Percentiles rank a stretch among this genome's conserved stretches.
Conservation (phyloP, 768 basidiomycete genomes). For the Mycena leptocephala region DNA sequence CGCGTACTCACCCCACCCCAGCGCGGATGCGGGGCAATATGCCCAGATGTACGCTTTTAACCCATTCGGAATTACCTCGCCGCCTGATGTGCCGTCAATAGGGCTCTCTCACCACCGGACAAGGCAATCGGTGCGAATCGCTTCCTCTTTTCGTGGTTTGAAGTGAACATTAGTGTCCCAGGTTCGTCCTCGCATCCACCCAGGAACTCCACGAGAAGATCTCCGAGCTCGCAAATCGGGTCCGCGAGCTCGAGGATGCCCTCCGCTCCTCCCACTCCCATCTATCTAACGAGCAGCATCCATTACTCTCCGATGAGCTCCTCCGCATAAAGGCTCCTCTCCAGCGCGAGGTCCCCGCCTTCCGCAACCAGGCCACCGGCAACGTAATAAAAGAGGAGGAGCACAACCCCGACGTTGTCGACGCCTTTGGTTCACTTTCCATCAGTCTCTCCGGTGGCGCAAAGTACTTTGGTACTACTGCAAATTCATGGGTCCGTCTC, state of each 20-base stretch:
- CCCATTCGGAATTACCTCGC: conserved; percentile 30
- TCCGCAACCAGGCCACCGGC: conserved; percentile 54
- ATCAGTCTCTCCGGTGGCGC: conserved; percentile 81
- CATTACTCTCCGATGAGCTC: conserved; percentile 80
- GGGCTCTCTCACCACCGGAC: conserved; percentile 88
- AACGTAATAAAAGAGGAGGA: conserved; percentile 76
- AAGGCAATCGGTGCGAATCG: conserved; percentile 79
- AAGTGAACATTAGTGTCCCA: conserved; percentile 39
- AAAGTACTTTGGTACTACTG: conserved; percentile 84
- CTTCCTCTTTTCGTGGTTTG: not conserved
- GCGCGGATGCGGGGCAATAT: conserved; percentile 86
- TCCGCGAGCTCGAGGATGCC: conserved; percentile 84
- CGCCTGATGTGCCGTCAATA: conserved; percentile 34
- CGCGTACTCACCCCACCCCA: conserved; percentile 53
- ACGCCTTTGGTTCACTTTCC: conserved; percentile 86
- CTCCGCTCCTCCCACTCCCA: conserved; percentile 73
- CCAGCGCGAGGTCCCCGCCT: conserved; percentile 72
- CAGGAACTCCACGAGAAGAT: conserved; percentile 91
- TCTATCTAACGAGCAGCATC: conserved; percentile 74
- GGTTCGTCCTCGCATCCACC: conserved; percentile 86
- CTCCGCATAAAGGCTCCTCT: conserved; percentile 84
- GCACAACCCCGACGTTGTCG: conserved; percentile 76
- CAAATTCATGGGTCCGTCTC: conserved; percentile 80
- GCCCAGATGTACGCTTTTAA: conserved; percentile 77
- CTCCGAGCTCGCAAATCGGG: conserved; percentile 78